Conservation (phyloP, 768 basidiomycete genomes). For the Lentinula sp. region DNA sequence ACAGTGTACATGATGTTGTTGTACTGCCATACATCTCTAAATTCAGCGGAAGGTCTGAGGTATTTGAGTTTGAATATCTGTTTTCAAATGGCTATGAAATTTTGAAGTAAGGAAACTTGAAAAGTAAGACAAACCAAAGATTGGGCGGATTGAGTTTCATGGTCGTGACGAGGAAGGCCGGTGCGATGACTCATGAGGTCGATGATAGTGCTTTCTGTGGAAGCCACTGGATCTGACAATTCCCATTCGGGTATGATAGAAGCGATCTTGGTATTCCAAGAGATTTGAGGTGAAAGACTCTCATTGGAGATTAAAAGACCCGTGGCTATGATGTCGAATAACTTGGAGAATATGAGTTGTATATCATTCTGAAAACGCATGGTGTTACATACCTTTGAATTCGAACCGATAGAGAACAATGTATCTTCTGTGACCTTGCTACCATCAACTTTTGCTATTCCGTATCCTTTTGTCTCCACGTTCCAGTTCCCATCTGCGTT, state of each 20-base stretch:
- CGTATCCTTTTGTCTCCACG: slow-evolving; percentile 25
- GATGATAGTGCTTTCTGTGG: slow-evolving; percentile 11
- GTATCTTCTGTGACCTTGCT: slow-evolving; percentile 20
- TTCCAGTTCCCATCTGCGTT: slow-evolving; percentile 19
- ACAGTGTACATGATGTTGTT: slow-evolving; percentile 23
- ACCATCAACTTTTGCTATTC: slow-evolving; percentile 17
- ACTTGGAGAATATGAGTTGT: slow-evolving; percentile 6
- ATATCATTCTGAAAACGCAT: not conserved
- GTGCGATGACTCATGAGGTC: slow-evolving; percentile 17
- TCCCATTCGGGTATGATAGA: slow-evolving; percentile 19
- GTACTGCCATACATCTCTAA: slow-evolving; percentile 23
- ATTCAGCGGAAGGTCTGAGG: slow-evolving; percentile 21
- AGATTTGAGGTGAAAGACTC: slow-evolving; percentile 17
- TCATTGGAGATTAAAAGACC: slow-evolving; percentile 23
- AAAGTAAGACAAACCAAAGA: slow-evolving; percentile 1
- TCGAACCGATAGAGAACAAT: slow-evolving; percentile 22
- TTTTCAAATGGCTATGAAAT: not conserved
- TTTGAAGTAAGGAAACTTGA: not conserved
- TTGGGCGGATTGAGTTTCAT: slow-evolving; percentile 8
- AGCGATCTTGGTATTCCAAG: slow-evolving; percentile 20
- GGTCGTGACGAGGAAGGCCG: slow-evolving; percentile 14
- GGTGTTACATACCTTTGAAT: slow-evolving; percentile 15
- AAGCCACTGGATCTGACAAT: slow-evolving; percentile 17
- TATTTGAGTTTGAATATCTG: slow-evolving; percentile 13
- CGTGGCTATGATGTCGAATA: slow-evolving; percentile 18